Evolutionary conservation across 78 protist genomes (phyloP).

Genomic region (Dictyostelium firmibasis): DNA sequence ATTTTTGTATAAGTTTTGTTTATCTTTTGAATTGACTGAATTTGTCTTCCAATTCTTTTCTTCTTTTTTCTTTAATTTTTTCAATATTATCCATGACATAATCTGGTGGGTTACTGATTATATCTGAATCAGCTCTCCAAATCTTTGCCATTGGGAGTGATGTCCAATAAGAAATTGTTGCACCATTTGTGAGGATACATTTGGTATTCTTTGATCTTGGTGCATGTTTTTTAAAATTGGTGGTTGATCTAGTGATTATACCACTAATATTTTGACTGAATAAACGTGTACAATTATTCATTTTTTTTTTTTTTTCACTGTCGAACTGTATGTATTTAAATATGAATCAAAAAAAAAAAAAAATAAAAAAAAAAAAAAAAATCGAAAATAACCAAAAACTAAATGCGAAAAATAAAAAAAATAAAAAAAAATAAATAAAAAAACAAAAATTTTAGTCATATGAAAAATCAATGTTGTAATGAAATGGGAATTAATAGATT

Average conservation of each 20-base stretch:
- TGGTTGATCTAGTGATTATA: background rate
- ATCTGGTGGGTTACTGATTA: background rate
- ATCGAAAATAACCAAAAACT: background rate
- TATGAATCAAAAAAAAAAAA: background rate
- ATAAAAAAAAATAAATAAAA: background rate
- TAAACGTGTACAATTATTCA: background rate
- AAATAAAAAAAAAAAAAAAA: background rate
- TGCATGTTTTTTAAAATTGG: conserved; percentile 1
- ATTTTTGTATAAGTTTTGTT: too few relatives aligned
- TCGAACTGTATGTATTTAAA: too few relatives aligned
- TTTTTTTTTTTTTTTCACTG: background rate
- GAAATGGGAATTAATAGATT: background rate
- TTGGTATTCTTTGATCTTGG: conserved; percentile 18
- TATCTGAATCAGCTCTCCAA: conserved; percentile 44
- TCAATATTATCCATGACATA: background rate
- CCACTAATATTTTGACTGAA: background rate
- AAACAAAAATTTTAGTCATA: background rate
- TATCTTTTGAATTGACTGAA: background rate
- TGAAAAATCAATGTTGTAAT: background rate
- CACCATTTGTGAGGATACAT: conserved; percentile 51
- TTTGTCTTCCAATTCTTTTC: background rate
- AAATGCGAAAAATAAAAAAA: background rate
- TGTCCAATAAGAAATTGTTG: conserved; percentile 15
- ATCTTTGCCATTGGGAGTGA: conserved; percentile 12
- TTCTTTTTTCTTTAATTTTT: background rate